Conservation (phyloP, 225 moss, liverwort and hornwort species). For the Ulota crispa region DNA sequence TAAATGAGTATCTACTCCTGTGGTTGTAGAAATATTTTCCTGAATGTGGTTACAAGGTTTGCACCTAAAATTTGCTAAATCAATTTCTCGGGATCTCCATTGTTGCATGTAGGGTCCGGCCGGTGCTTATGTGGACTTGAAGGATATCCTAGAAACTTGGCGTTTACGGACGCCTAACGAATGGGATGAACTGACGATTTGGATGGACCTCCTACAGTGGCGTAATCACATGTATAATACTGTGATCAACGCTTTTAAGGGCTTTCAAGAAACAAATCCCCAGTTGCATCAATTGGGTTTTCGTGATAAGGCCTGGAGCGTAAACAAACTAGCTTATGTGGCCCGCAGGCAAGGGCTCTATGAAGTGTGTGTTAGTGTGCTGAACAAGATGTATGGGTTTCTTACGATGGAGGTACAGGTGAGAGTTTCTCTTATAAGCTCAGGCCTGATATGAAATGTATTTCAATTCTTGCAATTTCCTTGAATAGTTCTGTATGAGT, state of each 20-base stretch:
- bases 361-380: constrained; percentile 93
- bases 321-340: constrained; percentile 95
- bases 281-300: constrained; percentile 95
- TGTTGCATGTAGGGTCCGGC: constrained; percentile 64
- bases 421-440: constrained; percentile 13
- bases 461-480: not conserved
- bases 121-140: constrained; percentile 89
- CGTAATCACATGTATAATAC: constrained; percentile 99
- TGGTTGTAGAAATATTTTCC: constrained; percentile 3
- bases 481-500: not conserved
- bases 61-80: constrained; percentile 2
- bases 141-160: constrained; percentile 99
- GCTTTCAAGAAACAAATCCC: constrained; percentile 88
- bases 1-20: not conserved
- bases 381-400: constrained; percentile 99
- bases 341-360: constrained; percentile 94
- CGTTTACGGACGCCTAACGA: constrained; percentile 95
- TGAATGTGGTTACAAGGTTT: constrained; percentile 15
- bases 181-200: constrained; percentile 95
- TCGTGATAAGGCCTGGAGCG: constrained; percentile 99
- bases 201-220: constrained; percentile 97
- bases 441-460: not conserved
- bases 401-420: constrained; percentile 99
- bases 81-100: not conserved
- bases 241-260: constrained; percentile 90